Conservation (phyloP, 2,329 filamentous ascomycete genomes). For the Myrmaecium sp. region DNA sequence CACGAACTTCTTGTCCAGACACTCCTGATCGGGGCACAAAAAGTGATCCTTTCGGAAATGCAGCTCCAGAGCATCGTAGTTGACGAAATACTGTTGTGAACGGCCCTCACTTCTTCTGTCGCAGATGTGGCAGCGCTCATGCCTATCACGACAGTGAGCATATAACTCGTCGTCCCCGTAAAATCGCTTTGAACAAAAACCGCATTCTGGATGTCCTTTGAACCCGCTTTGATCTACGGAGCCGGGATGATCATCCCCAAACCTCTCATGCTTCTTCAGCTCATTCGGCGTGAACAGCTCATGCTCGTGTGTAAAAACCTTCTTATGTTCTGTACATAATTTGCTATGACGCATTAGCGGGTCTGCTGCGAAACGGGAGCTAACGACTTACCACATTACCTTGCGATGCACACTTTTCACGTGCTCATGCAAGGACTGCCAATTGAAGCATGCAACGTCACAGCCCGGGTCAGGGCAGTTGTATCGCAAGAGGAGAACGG, state of each 20-base stretch:
- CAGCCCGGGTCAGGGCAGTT: slow-evolving; percentile 82
- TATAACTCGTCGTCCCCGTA: slow-evolving; percentile 95
- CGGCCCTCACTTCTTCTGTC: slow-evolving; percentile 48
- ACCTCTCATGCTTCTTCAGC: slow-evolving; percentile 71
- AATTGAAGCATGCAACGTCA: slow-evolving; percentile 68
- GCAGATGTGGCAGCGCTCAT: slow-evolving; percentile 90
- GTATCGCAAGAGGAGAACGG: slow-evolving; percentile 71
- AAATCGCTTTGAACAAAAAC: slow-evolving; percentile 80
- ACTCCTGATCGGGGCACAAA: slow-evolving; percentile 69
- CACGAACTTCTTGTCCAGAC: slow-evolving; percentile 91
- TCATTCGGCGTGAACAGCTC: slow-evolving; percentile 73
- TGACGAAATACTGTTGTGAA: slow-evolving; percentile 75
- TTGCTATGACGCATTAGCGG: slow-evolving; percentile 34
- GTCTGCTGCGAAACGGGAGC: neutral
- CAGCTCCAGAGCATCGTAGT: slow-evolving; percentile 71
- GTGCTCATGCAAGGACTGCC: slow-evolving; percentile 65
- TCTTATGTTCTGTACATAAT: slow-evolving; percentile 84
- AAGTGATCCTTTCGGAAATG: slow-evolving; percentile 85
- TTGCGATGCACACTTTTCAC: slow-evolving; percentile 70
- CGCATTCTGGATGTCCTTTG: slow-evolving; percentile 86
- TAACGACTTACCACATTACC: slow-evolving; percentile 51
- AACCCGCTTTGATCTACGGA: slow-evolving; percentile 88
- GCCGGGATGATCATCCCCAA: slow-evolving; percentile 80
- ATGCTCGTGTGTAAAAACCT: slow-evolving; percentile 96
- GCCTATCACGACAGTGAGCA: slow-evolving; percentile 79